Evolutionary conservation across 345 rosid genomes (phyloP).

Genomic region (Stellera chamaejasme): DNA sequence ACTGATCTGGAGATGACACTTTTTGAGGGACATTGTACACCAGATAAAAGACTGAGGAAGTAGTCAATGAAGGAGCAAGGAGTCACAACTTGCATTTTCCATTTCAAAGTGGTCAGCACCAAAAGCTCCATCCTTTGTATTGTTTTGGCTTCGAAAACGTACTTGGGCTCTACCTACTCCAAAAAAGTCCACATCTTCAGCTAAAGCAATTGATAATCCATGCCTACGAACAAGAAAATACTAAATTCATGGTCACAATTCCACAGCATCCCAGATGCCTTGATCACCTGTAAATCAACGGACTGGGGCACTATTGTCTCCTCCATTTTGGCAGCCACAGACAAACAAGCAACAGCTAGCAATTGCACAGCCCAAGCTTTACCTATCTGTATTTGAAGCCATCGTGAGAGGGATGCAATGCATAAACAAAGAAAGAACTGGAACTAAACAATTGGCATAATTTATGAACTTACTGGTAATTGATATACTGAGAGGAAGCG

Average conservation of each 20-base stretch:
- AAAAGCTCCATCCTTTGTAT: conserved; percentile 72
- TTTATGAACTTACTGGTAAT: conserved; percentile 45
- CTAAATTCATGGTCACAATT: conserved; percentile 4
- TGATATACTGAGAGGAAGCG: conserved; percentile 60
- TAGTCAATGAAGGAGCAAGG: conserved; percentile 52
- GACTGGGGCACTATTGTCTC: conserved; percentile 45
- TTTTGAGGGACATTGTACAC: conserved; percentile 26
- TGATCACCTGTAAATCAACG: conserved; percentile 50
- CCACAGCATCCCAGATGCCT: conserved; percentile 1
- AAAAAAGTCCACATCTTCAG: conserved; percentile 10
- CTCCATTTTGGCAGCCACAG: conserved; percentile 63
- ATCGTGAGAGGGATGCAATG: background rate
- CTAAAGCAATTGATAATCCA: background rate
- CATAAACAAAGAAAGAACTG: background rate
- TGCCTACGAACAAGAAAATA: background rate
- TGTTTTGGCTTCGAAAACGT: conserved; percentile 40
- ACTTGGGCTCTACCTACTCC: conserved; percentile 40
- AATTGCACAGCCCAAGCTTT: conserved; percentile 56
- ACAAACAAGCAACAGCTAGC: conserved; percentile 62
- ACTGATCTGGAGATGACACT: conserved; percentile 27
- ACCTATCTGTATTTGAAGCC: conserved; percentile 26
- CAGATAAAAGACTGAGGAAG: conserved; percentile 35
- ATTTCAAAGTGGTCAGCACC: conserved; percentile 42
- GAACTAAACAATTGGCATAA: background rate
- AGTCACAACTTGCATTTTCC: conserved; percentile 53